Conservation (phyloP, 2,329 filamentous ascomycete genomes). For the Pseudomassariella vexata region DNA sequence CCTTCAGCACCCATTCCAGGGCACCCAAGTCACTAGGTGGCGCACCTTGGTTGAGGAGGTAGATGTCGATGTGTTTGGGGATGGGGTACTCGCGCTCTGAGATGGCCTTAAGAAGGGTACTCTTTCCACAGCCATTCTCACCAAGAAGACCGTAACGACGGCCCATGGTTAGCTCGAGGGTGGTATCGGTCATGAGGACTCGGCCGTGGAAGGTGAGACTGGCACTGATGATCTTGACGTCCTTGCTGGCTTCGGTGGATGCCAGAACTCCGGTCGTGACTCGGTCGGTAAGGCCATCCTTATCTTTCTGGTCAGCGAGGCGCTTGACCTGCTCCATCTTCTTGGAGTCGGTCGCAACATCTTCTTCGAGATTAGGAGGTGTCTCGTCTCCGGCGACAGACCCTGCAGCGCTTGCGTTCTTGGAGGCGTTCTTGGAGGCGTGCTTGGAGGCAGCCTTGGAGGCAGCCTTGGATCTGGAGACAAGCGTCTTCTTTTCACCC, state of each 20-base stretch:
- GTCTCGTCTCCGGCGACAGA: slow-evolving; percentile 67
- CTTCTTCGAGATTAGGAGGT: slow-evolving; percentile 58
- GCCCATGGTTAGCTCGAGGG: slow-evolving; percentile 86
- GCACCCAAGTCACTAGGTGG: slow-evolving; percentile 84
- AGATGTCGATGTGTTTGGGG: slow-evolving; percentile 95
- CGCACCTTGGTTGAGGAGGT: slow-evolving; percentile 95
- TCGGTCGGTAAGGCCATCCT: slow-evolving; percentile 91
- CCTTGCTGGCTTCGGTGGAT: slow-evolving; percentile 77
- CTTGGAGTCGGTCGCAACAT: slow-evolving; percentile 63
- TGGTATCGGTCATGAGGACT: slow-evolving; percentile 90
- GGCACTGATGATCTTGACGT: slow-evolving; percentile 93
- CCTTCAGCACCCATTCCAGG: slow-evolving; percentile 92
- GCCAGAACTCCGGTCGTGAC: slow-evolving; percentile 96
- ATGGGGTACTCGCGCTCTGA: slow-evolving; percentile 90
- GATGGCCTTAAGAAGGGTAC: slow-evolving; percentile 93
- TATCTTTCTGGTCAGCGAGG: slow-evolving; percentile 88
- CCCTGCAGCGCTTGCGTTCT: slow-evolving; percentile 54
- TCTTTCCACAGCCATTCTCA: slow-evolving; percentile 99
- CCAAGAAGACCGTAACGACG: slow-evolving; percentile 91
- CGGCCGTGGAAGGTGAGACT: slow-evolving; percentile 97
- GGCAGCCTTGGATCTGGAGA: slow-evolving; percentile 58
- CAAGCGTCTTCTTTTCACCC: slow-evolving; percentile 70
- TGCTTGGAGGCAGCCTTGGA: slow-evolving; percentile 64
- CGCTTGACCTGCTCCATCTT: slow-evolving; percentile 81
- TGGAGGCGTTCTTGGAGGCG: slow-evolving; percentile 63